phyloP scores from a whole-genome alignment of 306 rosid genomes.

The Vachellia pachyceras region DNA sequence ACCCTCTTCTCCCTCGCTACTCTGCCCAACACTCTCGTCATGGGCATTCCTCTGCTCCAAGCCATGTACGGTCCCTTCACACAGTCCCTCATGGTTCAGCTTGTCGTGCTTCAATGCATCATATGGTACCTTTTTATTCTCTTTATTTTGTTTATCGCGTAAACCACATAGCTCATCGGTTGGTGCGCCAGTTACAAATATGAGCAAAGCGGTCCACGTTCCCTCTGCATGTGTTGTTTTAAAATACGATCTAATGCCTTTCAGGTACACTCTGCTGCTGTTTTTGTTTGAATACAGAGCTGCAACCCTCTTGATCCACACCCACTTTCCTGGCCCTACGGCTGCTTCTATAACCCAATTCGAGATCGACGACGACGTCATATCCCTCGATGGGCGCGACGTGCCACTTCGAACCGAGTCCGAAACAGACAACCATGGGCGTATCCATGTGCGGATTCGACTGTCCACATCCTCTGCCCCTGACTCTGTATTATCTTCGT shows the following conservation, averaged over 20 bases:
- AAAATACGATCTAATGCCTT: neutral
- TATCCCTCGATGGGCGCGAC: conserved; percentile 74
- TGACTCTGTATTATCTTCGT: conserved; percentile 24
- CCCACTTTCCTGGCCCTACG: conserved; percentile 67
- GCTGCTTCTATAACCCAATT: conserved; percentile 78
- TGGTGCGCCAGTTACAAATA: neutral
- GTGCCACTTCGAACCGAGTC: conserved; percentile 64
- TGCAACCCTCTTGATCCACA: conserved; percentile 44
- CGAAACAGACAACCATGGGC: conserved; percentile 72
- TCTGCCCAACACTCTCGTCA: conserved; percentile 84
- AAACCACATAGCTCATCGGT: neutral
- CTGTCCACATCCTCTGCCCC: conserved; percentile 58
- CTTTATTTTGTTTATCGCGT: neutral
- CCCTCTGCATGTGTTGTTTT: neutral
- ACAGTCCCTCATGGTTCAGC: conserved; percentile 81
- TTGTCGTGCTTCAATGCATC: conserved; percentile 88
- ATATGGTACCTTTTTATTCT: conserved; percentile 57
- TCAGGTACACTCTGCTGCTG: conserved; percentile 63
- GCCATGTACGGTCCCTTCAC: conserved; percentile 89
- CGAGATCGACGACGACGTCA: conserved; percentile 79
- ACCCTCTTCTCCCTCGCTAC: conserved; percentile 83
- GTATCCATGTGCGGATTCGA: conserved; percentile 40
- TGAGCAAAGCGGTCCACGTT: neutral
- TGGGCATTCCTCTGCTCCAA: conserved; percentile 91
- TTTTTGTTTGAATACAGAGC: conserved; percentile 83